phyloP scores from a whole-genome alignment of 805 yeast genomes.

The Candida sanyiensis region DNA sequence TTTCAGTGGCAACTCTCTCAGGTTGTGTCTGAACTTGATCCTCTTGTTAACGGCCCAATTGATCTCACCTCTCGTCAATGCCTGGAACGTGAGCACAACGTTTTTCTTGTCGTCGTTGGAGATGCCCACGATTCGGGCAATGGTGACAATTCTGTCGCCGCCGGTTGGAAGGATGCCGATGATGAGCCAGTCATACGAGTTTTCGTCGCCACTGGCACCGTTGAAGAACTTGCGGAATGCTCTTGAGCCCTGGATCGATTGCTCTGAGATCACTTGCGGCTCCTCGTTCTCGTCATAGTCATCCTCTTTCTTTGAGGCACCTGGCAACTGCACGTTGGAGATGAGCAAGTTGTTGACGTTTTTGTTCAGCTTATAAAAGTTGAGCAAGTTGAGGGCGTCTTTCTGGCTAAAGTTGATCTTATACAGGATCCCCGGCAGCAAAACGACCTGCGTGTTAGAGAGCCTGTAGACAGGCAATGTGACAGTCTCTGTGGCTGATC shows the following conservation, averaged over 20 bases:
- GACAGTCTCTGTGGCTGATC: slow-evolving; percentile 3
- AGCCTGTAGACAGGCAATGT: slow-evolving; percentile 21
- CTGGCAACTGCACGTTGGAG: slow-evolving; percentile 11
- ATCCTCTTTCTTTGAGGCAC: neutral
- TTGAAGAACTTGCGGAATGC: slow-evolving; percentile 19
- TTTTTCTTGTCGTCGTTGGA: slow-evolving; percentile 34
- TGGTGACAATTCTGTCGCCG: slow-evolving; percentile 32
- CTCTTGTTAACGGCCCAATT: slow-evolving; percentile 3
- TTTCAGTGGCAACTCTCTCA: slow-evolving; percentile 12
- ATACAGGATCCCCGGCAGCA: slow-evolving; percentile 59
- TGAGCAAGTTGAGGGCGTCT: slow-evolving; percentile 42
- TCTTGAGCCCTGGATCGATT: slow-evolving; percentile 17
- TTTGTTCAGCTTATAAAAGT: slow-evolving; percentile 30
- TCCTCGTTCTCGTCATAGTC: slow-evolving; percentile 1
- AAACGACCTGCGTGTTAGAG: slow-evolving; percentile 30
- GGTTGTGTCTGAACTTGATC: slow-evolving; percentile 7
- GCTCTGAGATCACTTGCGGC: slow-evolving; percentile 7
- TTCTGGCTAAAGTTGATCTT: slow-evolving; percentile 45
- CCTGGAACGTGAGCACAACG: slow-evolving; percentile 44
- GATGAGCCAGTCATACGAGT: slow-evolving; percentile 24
- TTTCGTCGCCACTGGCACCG: slow-evolving; percentile 18
- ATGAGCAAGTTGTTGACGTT: slow-evolving; percentile 21
- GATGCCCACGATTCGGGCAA: slow-evolving; percentile 41
- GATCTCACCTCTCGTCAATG: slow-evolving; percentile 40
- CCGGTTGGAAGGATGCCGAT: slow-evolving; percentile 21